Base-by-base conservation (phyloP, 768 basidiomycete genomes). In the Rubroboletus satanas region DNA sequence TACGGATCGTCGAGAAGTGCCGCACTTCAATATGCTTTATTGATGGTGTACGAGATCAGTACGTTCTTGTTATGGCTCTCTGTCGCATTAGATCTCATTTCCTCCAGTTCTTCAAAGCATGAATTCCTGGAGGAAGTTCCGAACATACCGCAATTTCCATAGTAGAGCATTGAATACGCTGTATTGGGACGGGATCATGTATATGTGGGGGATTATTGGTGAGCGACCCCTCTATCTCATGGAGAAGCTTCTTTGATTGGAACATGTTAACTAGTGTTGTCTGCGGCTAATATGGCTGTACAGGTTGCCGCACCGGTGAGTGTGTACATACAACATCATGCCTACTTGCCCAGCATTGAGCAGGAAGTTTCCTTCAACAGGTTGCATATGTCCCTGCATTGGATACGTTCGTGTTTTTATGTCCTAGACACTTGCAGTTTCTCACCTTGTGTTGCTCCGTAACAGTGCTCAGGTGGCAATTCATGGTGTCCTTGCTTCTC, bases 381-480 rank as follows among this genome's bases (percentile, higher is more conserved):
- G 17, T 58, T 4, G 7, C 52, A 31, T 60, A 54, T 11, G 51
- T 58, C 23, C 45, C 66, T 7, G 56, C 52, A 21, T 33, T 62
- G 32, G 52, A 67, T 47, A 66, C 63, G 65, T 65, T 26, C 31
- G 65, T 67, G 12, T 52, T 44, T 28, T 31, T 17, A 2, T 18
- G 15, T 26, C 18, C 18, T 8, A 18, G 17, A 3, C 5, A 15
- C 26, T 5, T 0, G 3, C 10, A 0, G 6, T 49, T 36, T 55
- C 56, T 67, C 14, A 67, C 35, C 14, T 11, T 46, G 32, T 35
- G 3, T 38, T 48, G 8, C 28, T 45, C 31, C 8, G 10, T 14
- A 26, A 59, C 32, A 68, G 66, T 15, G 68, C 67, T 3, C 67
- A 69, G 43, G 54, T 71, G 32, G 69, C 62, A 1, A 35, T 68